Evolutionary conservation across 176 grass and related monocot genomes (phyloP), one percentile per base, ranked within the genome.

Genomic region (Musa itinerans): DNA sequence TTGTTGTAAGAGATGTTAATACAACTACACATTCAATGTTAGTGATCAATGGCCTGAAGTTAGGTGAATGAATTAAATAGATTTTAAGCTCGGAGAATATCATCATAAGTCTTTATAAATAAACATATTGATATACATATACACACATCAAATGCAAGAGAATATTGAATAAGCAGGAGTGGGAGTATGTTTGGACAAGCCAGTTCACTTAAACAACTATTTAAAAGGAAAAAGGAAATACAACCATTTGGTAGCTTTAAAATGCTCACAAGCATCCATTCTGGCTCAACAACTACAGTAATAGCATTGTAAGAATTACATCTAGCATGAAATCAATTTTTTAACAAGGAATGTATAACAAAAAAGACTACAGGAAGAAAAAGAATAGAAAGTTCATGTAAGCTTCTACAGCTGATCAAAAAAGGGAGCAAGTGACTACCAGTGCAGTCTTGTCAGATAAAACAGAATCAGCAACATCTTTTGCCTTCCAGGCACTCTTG

Each of bases 381-480:
- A 11, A 27, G 26, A 68, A 59, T 51, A 62, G 74, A 3, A 69
- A 0, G 25, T 55, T 20, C 55, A 27, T 65, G 10, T 21, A 75
- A 70, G 67, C 76, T 50, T 1, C 79, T 68, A 9, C 29, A 21
- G 69, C 8, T 11, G 81, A 74, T 66, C 14, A 63, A 50, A 16
- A 83, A 83, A 53, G 0, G 57, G 0, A 86, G 55, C 10, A 70
- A 79, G 63, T 43, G 53, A 71, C 23, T 90, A 96, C 93, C 83
- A 90, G 13, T 53, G 90, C 85, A 82, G 94, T 89, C 83, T 88
- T 98, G 59, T 98, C 90, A 67, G 90, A 80, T 63, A 98, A 64
- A 93, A 98, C 76, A 73, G 90, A 93, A 89, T 98, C 86, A 74
- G 90, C 94, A n/a, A 98, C 94, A 89, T 98, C 69, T 81, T 88